These are phyloP conservation scores for Microbotryum scabiosae DNA, from an alignment of 1,284 basidiomycete species.

Conservation along the genomic window DNA sequence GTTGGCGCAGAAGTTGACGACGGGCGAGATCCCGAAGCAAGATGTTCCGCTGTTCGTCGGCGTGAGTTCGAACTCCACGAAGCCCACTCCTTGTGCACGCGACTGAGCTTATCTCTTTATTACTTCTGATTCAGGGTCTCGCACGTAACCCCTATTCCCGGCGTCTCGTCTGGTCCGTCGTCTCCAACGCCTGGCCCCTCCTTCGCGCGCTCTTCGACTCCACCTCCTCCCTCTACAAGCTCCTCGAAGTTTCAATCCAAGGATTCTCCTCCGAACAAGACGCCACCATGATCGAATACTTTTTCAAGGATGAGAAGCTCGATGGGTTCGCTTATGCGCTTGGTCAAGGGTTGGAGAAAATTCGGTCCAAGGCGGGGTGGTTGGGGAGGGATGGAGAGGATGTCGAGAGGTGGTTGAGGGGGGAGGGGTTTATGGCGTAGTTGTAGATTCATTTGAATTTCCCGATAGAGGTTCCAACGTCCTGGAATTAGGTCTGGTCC, in stretches of 20 bases:
- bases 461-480: background rate
- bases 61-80: background rate
- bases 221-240: too few species aligned
- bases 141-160: conserved; percentile 15
- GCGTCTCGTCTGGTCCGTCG: conserved; percentile 14
- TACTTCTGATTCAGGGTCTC: conserved; percentile 5
- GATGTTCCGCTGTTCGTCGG: conserved; percentile 18
- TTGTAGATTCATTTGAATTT: background rate
- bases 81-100: background rate
- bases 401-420: conserved; percentile 54
- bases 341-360: conserved; percentile 47
- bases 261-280: too few species aligned
- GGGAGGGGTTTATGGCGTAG: conserved; percentile 32
- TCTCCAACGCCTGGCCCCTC: conserved; percentile 14
- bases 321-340: background rate
- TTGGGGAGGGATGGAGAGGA: conserved; percentile 49
- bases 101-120: background rate
- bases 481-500: background rate
- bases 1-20: conserved; percentile 37
- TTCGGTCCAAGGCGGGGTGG: conserved; percentile 48
- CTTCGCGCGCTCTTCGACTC: too few species aligned
- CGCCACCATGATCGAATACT: too few species aligned
- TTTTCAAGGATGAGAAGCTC: too few species aligned
- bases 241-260: too few species aligned
- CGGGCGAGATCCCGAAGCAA: conserved; percentile 37